phyloP scores from a whole-genome alignment of 495 filamentous ascomycete genomes.

The Wilcoxina mikolae region DNA sequence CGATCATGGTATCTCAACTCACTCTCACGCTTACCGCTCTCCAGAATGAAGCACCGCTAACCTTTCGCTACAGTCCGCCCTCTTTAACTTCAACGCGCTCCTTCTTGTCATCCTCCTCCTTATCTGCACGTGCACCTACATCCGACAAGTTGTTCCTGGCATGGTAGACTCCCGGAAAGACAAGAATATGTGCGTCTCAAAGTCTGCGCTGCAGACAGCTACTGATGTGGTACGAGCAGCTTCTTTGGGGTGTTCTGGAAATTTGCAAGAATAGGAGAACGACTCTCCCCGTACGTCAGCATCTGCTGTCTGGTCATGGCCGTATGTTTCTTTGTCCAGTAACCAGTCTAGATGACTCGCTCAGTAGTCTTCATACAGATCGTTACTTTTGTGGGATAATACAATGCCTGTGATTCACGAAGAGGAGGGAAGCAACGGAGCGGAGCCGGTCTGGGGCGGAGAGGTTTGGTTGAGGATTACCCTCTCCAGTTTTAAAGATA shows the following conservation, averaged over 20 bases:
- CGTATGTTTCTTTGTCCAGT: slow-evolving; percentile 34
- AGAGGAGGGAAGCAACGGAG: background rate
- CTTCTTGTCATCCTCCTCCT: slow-evolving; percentile 84
- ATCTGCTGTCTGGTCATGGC: slow-evolving; percentile 91
- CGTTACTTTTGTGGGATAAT: background rate
- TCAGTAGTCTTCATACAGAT: background rate
- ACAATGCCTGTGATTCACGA: background rate
- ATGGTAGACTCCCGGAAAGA: slow-evolving; percentile 89
- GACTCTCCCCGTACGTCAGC: slow-evolving; percentile 90
- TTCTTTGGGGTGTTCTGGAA: slow-evolving; percentile 93
- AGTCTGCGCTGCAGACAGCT: slow-evolving; percentile 1
- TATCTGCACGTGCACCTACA: slow-evolving; percentile 88
- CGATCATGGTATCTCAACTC: background rate
- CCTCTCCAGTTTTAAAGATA: background rate
- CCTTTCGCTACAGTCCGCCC: slow-evolving; percentile 49
- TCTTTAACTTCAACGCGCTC: slow-evolving; percentile 96
- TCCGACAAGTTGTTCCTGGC: slow-evolving; percentile 75
- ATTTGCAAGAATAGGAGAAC: slow-evolving; percentile 80
- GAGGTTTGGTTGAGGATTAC: no score
- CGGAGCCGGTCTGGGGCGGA: no score
- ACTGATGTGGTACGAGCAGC: slow-evolving; percentile 38
- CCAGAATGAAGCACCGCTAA: background rate
- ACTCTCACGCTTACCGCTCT: background rate
- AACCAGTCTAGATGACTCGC: background rate
- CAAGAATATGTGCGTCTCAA: slow-evolving; percentile 21